These are phyloP conservation scores for Rhodamnia rubescens DNA, from an alignment of 345 rosid genomes.

Conservation along the genomic window DNA sequence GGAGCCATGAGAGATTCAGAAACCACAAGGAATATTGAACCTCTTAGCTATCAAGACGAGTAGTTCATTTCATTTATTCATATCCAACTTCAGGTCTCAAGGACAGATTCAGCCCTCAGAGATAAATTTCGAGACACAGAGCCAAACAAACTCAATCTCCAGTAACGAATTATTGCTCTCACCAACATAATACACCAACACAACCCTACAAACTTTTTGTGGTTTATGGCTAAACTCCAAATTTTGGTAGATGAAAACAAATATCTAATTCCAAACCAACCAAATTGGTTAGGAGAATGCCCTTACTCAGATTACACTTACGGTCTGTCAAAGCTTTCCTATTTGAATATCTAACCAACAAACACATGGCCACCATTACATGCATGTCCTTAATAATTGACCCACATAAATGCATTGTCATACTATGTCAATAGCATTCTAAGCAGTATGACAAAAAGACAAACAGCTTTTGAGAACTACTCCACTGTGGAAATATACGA, in stretches of 20 bases:
- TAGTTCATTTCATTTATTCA: not conserved
- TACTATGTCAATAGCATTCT: not conserved
- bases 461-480: not conserved
- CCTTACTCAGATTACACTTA: not conserved
- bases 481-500: not conserved
- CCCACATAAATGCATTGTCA: not conserved
- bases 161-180: not conserved
- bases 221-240: not conserved
- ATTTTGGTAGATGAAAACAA: not conserved
- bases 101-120: not conserved
- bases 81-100: not conserved
- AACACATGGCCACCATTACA: not conserved
- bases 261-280: not conserved
- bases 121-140: not conserved
- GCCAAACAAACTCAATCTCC: not conserved
- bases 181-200: not conserved
- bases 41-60: not conserved
- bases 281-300: not conserved
- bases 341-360: not conserved
- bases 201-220: not conserved
- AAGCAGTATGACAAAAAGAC: not conserved
- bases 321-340: not conserved
- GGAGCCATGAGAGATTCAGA: not conserved
- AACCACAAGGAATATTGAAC: not conserved
- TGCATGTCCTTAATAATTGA: not conserved